Base-by-base conservation (phyloP, 2,329 filamentous ascomycete genomes). In the Ascochyta lentis region DNA sequence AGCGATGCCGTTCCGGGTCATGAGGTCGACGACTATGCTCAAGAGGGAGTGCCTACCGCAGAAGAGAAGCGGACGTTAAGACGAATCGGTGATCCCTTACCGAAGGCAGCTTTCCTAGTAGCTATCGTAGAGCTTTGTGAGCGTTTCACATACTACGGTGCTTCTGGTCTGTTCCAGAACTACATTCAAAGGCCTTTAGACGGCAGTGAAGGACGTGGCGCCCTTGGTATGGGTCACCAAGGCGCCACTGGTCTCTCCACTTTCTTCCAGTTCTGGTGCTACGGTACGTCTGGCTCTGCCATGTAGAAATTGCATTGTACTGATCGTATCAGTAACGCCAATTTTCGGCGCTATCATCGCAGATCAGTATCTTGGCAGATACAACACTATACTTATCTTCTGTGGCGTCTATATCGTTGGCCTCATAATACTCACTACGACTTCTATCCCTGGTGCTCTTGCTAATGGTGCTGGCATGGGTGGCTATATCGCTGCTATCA, bases 361-460 rank as follows among this genome's bases (percentile, higher is more conserved):
- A 27, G 89, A 92, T 77, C 84, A 87, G 61, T 88, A 88, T 70
- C 83, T 84, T 72, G 89, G 89, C 53, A 87, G 88, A 60, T 91
- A 86, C 79, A 85, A 85, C 70, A 90, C 89, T 34, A 90, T 91
- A 63, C 79, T 88, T 72, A 83, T 84, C 68, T 88, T 89, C 68
- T 88, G 79, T 43, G 81, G 76, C 29, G 80, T 89, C 61, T 87
- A 88, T 41, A 84, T 89, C 57, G 69, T 86, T 53, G 89, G 89
- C 52, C 86, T 91, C 68, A 76, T 86, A 54, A 83, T 92, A 63
- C 80, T 92, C 12, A 85, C 88, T 54, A 77, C 85, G 44, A 86
- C 88, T 1, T 84, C 89, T 4, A 79, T 89, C 2, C 89, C 89
- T 0, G 63, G 67, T 1, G 86, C 90, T 50, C 87, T 92, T 39